Base-by-base conservation (phyloP, 305 asterid genomes). In the Fraxinus ornus region DNA sequence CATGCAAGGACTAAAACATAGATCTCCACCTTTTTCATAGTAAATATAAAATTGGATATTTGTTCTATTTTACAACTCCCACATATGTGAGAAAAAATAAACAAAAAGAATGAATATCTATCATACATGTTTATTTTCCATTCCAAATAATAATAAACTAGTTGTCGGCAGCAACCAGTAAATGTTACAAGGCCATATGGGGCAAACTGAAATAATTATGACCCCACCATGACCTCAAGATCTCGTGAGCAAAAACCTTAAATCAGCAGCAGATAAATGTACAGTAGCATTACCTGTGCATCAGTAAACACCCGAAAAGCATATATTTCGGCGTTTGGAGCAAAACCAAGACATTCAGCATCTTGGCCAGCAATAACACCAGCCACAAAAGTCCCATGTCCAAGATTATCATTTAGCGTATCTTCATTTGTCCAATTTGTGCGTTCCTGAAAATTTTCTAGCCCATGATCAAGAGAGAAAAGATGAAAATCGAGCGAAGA, bases 331-430 rank as follows among this genome's bases (percentile, higher is more conserved):
- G 98, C 88, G 79, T 94, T 98, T 76, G 99, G 98, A 83, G 99
- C 97, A 92, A 96, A 96, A 89, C 99, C 99, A 87, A 94, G 99
- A 85, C 99, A 96, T 75, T 94, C 97, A 81, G 89, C 88, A 90
- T 96, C 97, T 87, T 94, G 95, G 84, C 99, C 97, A 82, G 99
- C 98, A 81, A 96, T 88, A 83, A 96, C 98, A 77, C 99, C 99
- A 82, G 99, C 99, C 82, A 96, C 99, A 89, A 96, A 96, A 78
- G 99, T 96, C 82, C 99, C 99, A 87, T 96, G 99, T 62, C 99
- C 99, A 84, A 96, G 99, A 93, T 93, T 94, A 90, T 96, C 99
- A 84, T 94, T 96, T 80, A 96, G 87, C 30, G 98, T 94, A 88
- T 94, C 94, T 86, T 96, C 99, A 83, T 92, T 92, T 86, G 99